Evolutionary conservation across 2,329 filamentous ascomycete species (phyloP).

Genomic region (Ophiostoma pallidulum): DNA sequence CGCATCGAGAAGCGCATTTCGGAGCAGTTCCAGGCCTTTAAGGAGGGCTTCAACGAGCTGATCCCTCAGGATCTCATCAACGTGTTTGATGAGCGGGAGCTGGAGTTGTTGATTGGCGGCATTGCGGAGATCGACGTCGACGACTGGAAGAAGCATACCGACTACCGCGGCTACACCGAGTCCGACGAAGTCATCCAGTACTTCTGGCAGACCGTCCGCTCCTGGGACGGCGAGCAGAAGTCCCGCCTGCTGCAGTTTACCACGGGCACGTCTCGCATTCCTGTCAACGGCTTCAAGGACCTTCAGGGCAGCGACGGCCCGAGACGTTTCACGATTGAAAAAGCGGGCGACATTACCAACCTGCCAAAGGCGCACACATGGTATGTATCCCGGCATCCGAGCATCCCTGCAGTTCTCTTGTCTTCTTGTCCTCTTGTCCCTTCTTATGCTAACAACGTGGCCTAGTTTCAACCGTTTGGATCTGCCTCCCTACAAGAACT

Average conservation of each 20-base stretch:
- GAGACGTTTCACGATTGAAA: conserved; percentile 93
- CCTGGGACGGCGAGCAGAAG: conserved; percentile 98
- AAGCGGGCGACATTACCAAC: conserved; percentile 83
- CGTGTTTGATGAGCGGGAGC: conserved; percentile 94
- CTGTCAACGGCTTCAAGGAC: conserved; percentile 99
- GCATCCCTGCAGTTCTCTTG: not conserved
- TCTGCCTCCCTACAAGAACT: conserved; percentile 81
- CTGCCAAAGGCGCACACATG: conserved; percentile 97
- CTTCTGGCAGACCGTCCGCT: conserved; percentile 97
- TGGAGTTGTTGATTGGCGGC: conserved; percentile 92
- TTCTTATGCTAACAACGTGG: conserved; percentile 19
- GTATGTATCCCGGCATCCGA: conserved; percentile 51
- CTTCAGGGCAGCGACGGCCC: conserved; percentile 94
- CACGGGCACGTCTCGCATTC: conserved; percentile 93
- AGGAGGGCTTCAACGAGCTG: conserved; percentile 93
- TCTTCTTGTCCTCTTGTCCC: not conserved
- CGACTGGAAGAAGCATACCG: conserved; percentile 99
- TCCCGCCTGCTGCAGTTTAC: conserved; percentile 92
- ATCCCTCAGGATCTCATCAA: conserved; percentile 95
- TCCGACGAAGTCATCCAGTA: conserved; percentile 94
- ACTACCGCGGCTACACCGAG: conserved; percentile 97
- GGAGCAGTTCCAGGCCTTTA: conserved; percentile 97
- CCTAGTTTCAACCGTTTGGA: conserved; percentile 95
- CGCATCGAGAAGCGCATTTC: conserved; percentile 97
- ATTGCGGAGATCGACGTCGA: conserved; percentile 99